Conservation (phyloP, 768 basidiomycete species). For the Suillus tomentosus region DNA sequence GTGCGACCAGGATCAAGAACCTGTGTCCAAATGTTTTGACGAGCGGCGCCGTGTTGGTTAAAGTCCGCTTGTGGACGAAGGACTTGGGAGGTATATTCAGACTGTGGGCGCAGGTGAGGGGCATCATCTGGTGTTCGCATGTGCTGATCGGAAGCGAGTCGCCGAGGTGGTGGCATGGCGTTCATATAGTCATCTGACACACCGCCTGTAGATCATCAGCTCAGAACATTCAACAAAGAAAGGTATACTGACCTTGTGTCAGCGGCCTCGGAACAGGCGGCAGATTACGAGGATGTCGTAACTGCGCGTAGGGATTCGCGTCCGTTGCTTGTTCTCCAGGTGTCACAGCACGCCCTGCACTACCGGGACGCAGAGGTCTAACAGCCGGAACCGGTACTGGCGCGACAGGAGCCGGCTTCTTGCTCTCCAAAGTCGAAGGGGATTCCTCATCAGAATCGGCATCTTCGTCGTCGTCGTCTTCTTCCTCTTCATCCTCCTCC, state of each 20-base stretch:
- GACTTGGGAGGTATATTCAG: constrained; percentile 53
- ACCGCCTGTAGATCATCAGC: constrained; percentile 30
- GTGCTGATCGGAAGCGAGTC: constrained; percentile 56
- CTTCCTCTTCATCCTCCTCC: constrained; percentile 72
- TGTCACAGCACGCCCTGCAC: constrained; percentile 28
- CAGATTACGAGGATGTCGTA: constrained; percentile 61
- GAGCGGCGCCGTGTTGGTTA: constrained; percentile 53
- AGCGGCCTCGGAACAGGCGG: constrained; percentile 61
- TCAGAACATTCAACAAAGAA: constrained; percentile 13
- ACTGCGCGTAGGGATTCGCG: constrained; percentile 45
- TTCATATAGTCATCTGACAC: constrained; percentile 48
- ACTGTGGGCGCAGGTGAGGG: constrained; percentile 53
- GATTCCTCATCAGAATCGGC: constrained; percentile 59
- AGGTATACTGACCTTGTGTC: constrained; percentile 43
- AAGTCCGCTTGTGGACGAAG: constrained; percentile 58
- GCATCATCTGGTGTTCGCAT: constrained; percentile 61
- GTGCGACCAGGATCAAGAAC: constrained; percentile 73
- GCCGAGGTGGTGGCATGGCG: constrained; percentile 42
- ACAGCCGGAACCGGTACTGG: constrained; percentile 22
- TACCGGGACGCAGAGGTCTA: constrained; percentile 33
- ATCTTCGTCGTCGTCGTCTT: constrained; percentile 46
- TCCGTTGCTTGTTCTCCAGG: constrained; percentile 35
- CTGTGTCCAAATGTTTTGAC: constrained; percentile 86
- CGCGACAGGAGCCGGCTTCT: constrained; percentile 30
- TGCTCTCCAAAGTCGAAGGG: constrained; percentile 36